Evolutionary conservation across 2,329 filamentous ascomycete genomes (phyloP).

Genomic region (Teratosphaeria viscida): DNA sequence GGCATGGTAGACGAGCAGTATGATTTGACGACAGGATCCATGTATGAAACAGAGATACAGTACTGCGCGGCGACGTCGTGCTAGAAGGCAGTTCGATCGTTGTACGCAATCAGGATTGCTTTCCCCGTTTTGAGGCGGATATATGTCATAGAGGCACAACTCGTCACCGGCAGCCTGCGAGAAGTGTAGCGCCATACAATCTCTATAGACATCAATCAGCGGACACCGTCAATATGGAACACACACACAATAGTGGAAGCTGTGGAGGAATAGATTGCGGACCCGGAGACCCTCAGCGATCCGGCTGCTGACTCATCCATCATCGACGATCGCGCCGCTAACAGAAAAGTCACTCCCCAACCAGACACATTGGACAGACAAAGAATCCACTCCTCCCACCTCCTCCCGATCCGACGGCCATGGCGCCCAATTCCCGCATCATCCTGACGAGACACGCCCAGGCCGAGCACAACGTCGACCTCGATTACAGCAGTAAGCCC

Average conservation of each 20-base stretch:
- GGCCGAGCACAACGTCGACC: conserved; percentile 25
- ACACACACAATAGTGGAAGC: not conserved
- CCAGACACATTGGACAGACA: not conserved
- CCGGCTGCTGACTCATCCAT: not conserved
- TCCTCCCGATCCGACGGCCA: conserved; percentile 1
- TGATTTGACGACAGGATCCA: not conserved
- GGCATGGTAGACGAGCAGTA: not conserved
- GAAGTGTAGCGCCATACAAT: too few relatives aligned
- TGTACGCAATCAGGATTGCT: too few relatives aligned
- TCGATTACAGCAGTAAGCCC: conserved; percentile 21
- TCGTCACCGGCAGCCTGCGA: too few relatives aligned
- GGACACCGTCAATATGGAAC: not conserved
- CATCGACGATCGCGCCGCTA: not conserved
- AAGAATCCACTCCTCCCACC: too few relatives aligned
- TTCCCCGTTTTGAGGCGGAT: too few relatives aligned
- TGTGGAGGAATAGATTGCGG: not conserved
- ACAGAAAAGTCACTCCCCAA: not conserved
- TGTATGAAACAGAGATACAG: not conserved
- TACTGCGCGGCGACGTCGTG: not conserved
- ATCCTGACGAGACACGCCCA: conserved; percentile 25
- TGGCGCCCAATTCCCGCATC: conserved; percentile 25
- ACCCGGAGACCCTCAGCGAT: not conserved
- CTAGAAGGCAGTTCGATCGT: not conserved
- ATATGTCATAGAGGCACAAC: too few relatives aligned
- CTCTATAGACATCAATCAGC: too few relatives aligned